phyloP scores from a whole-genome alignment of 148 eudicot genomes.

The Chenopodium berlandieri region DNA sequence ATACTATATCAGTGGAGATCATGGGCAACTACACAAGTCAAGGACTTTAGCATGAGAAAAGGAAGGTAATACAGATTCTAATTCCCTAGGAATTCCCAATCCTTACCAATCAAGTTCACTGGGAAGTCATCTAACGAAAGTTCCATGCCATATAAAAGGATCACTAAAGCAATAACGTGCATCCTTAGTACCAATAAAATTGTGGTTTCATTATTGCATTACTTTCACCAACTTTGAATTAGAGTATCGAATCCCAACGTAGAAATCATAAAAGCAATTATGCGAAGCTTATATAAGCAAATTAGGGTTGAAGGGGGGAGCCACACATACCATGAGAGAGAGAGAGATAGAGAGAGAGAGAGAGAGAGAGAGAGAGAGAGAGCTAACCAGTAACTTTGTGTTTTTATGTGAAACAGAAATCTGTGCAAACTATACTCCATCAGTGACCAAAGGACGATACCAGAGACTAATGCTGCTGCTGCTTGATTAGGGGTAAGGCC shows the following conservation, averaged over 20 bases:
- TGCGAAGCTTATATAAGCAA: constrained; percentile 22
- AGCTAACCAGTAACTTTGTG: constrained; percentile 40
- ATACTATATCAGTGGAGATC: not conserved
- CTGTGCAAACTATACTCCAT: constrained; percentile 36
- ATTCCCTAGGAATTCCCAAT: not conserved
- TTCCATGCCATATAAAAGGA: not conserved
- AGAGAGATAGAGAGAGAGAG: too few species aligned
- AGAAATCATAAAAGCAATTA: constrained; percentile 34
- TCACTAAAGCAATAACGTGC: not conserved
- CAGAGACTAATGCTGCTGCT: constrained; percentile 19
- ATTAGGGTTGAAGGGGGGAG: not conserved
- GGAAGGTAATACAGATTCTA: not conserved
- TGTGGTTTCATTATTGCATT: not conserved
- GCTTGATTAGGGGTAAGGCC: constrained; percentile 23
- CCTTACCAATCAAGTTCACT: not conserved
- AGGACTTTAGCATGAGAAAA: not conserved
- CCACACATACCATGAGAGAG: too few species aligned
- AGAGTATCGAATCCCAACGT: not conserved
- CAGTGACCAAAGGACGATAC: constrained; percentile 33
- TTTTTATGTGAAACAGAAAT: constrained; percentile 39
- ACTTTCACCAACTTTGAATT: not conserved
- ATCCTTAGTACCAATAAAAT: not conserved
- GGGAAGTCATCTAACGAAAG: not conserved
- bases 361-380: constrained; percentile 11
- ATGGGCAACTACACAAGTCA: not conserved